phyloP scores from a whole-genome alignment of 2,329 filamentous ascomycete genomes.

The Fusarium multiceps region DNA sequence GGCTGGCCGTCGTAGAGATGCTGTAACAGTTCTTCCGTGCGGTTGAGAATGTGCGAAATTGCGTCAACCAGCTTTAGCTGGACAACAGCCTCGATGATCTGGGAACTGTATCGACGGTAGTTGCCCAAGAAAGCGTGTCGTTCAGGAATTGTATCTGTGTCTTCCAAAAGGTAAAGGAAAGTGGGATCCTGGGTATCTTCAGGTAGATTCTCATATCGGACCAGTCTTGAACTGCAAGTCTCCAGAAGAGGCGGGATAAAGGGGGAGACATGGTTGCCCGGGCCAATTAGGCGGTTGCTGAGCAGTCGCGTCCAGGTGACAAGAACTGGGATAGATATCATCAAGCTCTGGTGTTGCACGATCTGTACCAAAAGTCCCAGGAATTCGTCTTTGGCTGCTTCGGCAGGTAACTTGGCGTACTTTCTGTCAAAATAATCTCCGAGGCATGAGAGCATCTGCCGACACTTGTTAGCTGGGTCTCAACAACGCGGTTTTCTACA shows the following conservation, averaged over 20 bases:
- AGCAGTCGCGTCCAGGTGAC: conserved; percentile 90
- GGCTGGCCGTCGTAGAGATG: conserved; percentile 79
- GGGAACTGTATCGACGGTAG: conserved; percentile 89
- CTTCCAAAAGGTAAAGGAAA: conserved; percentile 85
- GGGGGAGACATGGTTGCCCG: conserved; percentile 68
- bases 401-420: conserved; percentile 71
- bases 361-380: conserved; percentile 83
- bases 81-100: conserved; percentile 88
- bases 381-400: conserved; percentile 77
- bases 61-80: conserved; percentile 85
- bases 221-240: conserved; percentile 82
- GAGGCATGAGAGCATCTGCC: conserved; percentile 83
- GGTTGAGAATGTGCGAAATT: conserved; percentile 84
- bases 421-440: conserved; percentile 87
- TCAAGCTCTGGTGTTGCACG: conserved; percentile 85
- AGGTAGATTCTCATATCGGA: conserved; percentile 88
- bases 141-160: conserved; percentile 94
- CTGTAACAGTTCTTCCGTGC: conserved; percentile 78
- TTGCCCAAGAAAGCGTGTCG: conserved; percentile 95
- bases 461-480: neutral
- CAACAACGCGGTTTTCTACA: conserved; percentile 26
- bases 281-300: conserved; percentile 74
- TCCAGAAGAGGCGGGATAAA: conserved; percentile 83
- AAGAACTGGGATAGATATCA: conserved; percentile 92
- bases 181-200: conserved; percentile 84